Evolutionary conservation across 352 stramenopile genomes (phyloP), one percentile per base, ranked within the genome.

Genomic region (Blastocystis sp.): DNA sequence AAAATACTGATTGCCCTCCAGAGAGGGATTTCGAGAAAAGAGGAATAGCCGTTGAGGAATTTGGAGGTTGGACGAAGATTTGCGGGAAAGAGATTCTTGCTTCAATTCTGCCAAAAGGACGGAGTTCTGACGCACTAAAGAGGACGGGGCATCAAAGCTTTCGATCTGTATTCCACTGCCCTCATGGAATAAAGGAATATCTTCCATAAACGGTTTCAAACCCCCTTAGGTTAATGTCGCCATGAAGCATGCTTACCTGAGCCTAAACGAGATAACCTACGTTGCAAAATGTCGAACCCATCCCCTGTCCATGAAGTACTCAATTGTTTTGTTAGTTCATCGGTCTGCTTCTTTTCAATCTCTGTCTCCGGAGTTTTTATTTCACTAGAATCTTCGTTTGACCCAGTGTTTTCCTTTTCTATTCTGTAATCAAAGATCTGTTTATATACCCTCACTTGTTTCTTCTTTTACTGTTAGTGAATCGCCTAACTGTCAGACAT

Each of bases 1-100:
- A 20, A 73, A 37, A 43, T 13, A 20, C 23, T 7, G 20, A 43
- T 34, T 20, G 15, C 1, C 20, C 4, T 29, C 62, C 9, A 47
- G 15, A 20, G 18, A 47, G 62, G 26, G 26, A 20, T 37, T 73
- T 26, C 62, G 62, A 45, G 23, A 47, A 45, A 47, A 73, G 29
- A 47, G 9, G 20, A 7, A 41, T 15, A 73, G 1, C 4, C 20
- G 18, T 15, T 11, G 39, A 41, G 62, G n/a, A 9, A 73, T 7
- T 37, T 73, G 62, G 23, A 73, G 62, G 13, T 73, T 73, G n/a
- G 62, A 73, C 26, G 62, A 73, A 15, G 62, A 43, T n/a, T 73
- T 73, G 62, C 62, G 62, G 3, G 18, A n/a, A 43, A 73, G 47
- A 7, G 62, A 45, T 20, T 47, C 23, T n/a, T 29, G 34, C n/a